phyloP scores from a whole-genome alignment of 1,284 basidiomycete species.

The Tremellales sp. region DNA sequence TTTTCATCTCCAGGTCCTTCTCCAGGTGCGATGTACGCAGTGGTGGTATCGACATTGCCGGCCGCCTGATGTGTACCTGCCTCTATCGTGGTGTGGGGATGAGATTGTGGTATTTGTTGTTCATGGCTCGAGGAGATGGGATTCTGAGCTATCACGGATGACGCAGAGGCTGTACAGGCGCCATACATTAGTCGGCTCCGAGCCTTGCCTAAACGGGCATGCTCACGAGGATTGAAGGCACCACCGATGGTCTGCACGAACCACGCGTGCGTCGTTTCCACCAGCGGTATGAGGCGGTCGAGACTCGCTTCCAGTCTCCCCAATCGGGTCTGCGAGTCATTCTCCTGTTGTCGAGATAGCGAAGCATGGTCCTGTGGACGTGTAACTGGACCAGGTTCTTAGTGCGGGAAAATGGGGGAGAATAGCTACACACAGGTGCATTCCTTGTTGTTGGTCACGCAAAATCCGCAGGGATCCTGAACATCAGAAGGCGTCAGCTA shows the following conservation, averaged over 20 bases:
- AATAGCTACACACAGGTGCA: constrained; percentile 8
- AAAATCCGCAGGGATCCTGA: constrained; percentile 14
- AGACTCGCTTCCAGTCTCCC: constrained; percentile 5
- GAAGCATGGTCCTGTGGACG: constrained; percentile 7
- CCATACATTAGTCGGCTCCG: no score
- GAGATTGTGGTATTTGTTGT: no score
- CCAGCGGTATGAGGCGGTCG: constrained; percentile 7
- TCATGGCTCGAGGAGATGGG: no score
- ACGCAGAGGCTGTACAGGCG: no score
- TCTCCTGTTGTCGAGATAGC: constrained; percentile 3
- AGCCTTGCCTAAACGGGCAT: no score
- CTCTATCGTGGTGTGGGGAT: no score
- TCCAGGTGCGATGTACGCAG: no score
- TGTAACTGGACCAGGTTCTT: no score
- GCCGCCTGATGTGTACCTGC: no score
- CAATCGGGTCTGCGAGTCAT: constrained; percentile 4
- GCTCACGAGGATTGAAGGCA: neutral
- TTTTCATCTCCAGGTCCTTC: no score
- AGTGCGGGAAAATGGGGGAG: neutral
- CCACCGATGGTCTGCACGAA: neutral
- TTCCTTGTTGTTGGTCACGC: constrained; percentile 7
- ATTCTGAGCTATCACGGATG: no score
- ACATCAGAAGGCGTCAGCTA: neutral
- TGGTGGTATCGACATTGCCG: no score
- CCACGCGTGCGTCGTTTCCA: constrained; percentile 9